Evolutionary conservation across 352 stramenopile genomes (phyloP), one percentile per base, ranked within the genome.

Genomic region (Aphanomyces euteiches): DNA sequence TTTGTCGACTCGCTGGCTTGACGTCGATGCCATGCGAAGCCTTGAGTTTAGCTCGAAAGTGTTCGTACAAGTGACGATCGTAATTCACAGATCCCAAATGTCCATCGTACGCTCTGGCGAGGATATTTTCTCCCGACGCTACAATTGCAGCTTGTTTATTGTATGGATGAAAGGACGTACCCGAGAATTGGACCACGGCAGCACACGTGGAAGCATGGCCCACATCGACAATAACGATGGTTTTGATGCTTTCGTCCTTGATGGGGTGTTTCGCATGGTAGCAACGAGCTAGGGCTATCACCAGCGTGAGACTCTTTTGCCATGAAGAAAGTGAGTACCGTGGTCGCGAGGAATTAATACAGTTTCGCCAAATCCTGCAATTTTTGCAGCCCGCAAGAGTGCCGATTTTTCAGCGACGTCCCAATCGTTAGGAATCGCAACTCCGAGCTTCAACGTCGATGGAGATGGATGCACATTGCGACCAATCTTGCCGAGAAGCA

Each of bases 161-260:
- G 5, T 50, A n/a, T 43, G 4, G 5, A 17, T 13, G 12, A 41
- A 1, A 12, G 3, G 58, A 70, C 69, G 72, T 67, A 77, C 78
- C 65, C 21, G 83, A 89, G 28, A 94, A 81, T 70, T 86, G 86
- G 41, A 91, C 85, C 3, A 91, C 74, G 15, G 85, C 77, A 21
- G 90, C 77, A 53, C 80, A 89, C 8, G 89, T 94, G 56, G 73
- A 90, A 34, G 79, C 88, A 73, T 93, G 82, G 48, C 90, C 90
- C 73, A 97, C 88, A 74, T 97, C 90, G 7, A 97, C 77, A 70
- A 97, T 89, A 57, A 87, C 74, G 69, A 97, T 92, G 71, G 85
- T 78, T 72, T 85, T 84, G n/a, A 58, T 34, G 15, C 67, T 75
- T 39, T 39, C 59, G 75, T 77, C 59, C 37, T 79, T 47, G 19